Conservation (phyloP, 148 eudicot species). For the Spergularia bocconei region DNA sequence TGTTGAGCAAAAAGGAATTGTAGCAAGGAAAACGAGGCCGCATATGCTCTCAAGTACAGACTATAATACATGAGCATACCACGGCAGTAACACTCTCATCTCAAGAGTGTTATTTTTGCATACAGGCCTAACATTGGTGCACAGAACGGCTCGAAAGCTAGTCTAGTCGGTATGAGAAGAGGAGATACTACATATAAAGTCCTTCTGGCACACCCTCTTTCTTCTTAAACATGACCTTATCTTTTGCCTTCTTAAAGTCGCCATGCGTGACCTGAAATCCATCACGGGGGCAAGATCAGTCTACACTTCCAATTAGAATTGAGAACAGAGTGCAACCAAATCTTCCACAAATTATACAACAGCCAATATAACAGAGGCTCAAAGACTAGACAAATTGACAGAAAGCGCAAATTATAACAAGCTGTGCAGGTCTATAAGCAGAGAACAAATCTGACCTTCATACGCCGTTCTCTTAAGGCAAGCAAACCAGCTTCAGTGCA, state of each 20-base stretch:
- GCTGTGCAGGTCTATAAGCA: not conserved
- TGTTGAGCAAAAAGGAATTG: no score
- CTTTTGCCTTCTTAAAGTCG: conserved; percentile 68
- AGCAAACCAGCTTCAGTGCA: conserved; percentile 98
- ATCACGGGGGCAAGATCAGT: conserved; percentile 1
- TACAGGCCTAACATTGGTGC: not conserved
- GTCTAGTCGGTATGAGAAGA: not conserved
- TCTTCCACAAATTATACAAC: no score
- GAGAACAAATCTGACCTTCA: conserved; percentile 60
- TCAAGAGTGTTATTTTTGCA: conserved; percentile 5
- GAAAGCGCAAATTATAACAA: not conserved
- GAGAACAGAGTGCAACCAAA: not conserved
- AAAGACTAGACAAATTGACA: not conserved
- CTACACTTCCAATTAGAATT: not conserved
- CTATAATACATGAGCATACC: conserved; percentile 9
- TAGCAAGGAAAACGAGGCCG: no score
- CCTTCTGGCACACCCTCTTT: conserved; percentile 75
- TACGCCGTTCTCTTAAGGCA: conserved; percentile 91
- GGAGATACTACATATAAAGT: conserved; percentile 47
- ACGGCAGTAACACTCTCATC: conserved; percentile 5
- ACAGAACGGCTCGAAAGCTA: not conserved
- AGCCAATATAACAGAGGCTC: no score
- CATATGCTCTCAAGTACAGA: not conserved
- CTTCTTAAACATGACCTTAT: conserved; percentile 71
- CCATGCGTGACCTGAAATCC: conserved; percentile 46